Base-by-base conservation (phyloP, 164 flowering plant species). In the Echeveria elegans region DNA sequence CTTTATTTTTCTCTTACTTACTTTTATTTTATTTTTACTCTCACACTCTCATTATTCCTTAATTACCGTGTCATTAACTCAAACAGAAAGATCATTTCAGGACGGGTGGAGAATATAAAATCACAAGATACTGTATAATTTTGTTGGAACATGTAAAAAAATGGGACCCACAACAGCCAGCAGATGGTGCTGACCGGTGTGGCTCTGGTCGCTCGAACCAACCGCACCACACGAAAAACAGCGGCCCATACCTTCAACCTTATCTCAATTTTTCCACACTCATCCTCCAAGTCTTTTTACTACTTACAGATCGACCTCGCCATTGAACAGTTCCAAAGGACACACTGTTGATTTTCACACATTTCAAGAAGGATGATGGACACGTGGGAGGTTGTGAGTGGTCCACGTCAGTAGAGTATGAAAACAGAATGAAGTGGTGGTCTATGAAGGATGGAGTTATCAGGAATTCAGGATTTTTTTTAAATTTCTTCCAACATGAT, bases 181-280 rank as follows among this genome's bases (percentile, higher is more conserved):
- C 19, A 28, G 61, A 56, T 56, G 32, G 61, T 28, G 16, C 6
- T 19, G 61, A 56, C 34, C 61, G 61, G 61, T 56, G 61, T 56
- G 61, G 61, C 32, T 56, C 61, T 11, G 31, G 61, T 56, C 31
- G 61, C 61, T 56, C 61, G 61, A 56, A 29, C 61, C 16, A 53
- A 48, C 56, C 26, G 56, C 56, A 48, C 56, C 61, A 56, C 31
- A 28, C 26, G 61, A 56, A 56, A 23, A 56, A 11, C 61, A 26
- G 19, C 26, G 61, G 61, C 61, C 61, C 61, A 56, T 56, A 26
- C 32, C 4, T 11, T 6, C 23, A 28, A 56, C 61, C 61, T 56
- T 56, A 56, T 56, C 61, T 28, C 32, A 5, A 10, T 14, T 11
- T n/a, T n/a, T n/a, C 14, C 31, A 9, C 5, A 19, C 28, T 19